Evolutionary conservation across 1,284 basidiomycete genomes (phyloP), one percentile per base, ranked within the genome.

Genomic region (Cryptococcus jaspeensis): DNA sequence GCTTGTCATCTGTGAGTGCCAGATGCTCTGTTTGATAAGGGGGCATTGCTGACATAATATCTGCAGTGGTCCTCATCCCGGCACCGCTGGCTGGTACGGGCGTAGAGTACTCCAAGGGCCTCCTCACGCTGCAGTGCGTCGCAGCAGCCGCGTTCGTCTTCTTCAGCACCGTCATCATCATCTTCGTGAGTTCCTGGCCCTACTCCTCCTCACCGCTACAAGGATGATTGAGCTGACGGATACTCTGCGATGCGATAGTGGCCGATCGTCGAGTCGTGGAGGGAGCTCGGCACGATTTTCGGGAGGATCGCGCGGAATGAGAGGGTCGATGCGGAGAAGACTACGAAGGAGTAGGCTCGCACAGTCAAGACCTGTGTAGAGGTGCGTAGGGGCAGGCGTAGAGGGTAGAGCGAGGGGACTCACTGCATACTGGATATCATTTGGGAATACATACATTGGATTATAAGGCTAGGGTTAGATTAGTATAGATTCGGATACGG

Each of bases 141-240:
- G 48, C 54, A 15, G 48, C 54, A 13, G 54, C 54, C 13, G 25
- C 54, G 12, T 56, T 56, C 22, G 54, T 56, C 5, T 56, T 51
- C 39, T 15, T 56, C 32, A 56, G 54, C 54, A 38, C 54, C 6
- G 5, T 56, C 6, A 16, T 39, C 12, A 41, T 56, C 28, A 56
- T 56, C 49, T 40, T 51, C 9, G 54, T 56, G 43, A 56, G 54
- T 5, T 3, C n/a, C 22, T 22, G 2, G 15, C 28, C 28, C 9
- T 32, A 5, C 28, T 32, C 28, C n/a, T 5, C 5, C 22, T 7
- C 40, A 42, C 40, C 7, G 40, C 16, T 5, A 7, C n/a, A 25
- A 4, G 28, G 28, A 4, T 32, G 28, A 3, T 13, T 18, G 3
- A 4, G 39, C 39, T 54, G 37, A 54, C 36, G 9, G 28, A 9